Evolutionary conservation across 1,284 basidiomycete genomes (phyloP).

Genomic region (Termitomyces sp.): DNA sequence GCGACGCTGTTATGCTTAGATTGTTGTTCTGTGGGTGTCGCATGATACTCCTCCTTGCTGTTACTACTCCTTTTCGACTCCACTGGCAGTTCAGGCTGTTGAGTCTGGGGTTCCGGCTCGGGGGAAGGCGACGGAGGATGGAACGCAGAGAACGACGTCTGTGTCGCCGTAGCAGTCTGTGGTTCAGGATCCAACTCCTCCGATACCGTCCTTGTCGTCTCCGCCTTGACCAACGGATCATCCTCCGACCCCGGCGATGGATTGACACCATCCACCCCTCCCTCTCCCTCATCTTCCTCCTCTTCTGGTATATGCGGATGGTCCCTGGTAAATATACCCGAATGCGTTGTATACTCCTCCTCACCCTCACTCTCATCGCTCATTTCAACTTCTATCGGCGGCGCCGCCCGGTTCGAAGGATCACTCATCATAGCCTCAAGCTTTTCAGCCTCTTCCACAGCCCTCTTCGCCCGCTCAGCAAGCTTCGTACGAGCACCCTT

Average conservation of each 20-base stretch:
- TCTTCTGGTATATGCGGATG: slow-evolving; percentile 64
- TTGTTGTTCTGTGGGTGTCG: slow-evolving; percentile 21
- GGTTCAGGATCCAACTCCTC: slow-evolving; percentile 29
- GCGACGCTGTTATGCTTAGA: slow-evolving; percentile 31
- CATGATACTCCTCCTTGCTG: slow-evolving; percentile 15
- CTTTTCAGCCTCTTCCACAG: slow-evolving; percentile 53
- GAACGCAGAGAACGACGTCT: slow-evolving; percentile 35
- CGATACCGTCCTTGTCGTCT: slow-evolving; percentile 21
- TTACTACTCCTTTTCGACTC: slow-evolving; percentile 9
- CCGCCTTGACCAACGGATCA: not conserved
- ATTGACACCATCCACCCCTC: not conserved
- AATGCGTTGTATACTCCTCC: slow-evolving; percentile 34
- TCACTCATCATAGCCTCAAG: slow-evolving; percentile 40
- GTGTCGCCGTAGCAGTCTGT: slow-evolving; percentile 41
- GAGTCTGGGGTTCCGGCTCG: not conserved
- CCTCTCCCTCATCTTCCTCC: slow-evolving; percentile 49
- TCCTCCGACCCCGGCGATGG: not conserved
- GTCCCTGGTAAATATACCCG: slow-evolving; percentile 31
- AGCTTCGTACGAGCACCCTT: slow-evolving; percentile 62
- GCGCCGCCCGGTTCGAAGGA: slow-evolving; percentile 37
- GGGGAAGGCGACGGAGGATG: slow-evolving; percentile 15
- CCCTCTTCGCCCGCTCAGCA: slow-evolving; percentile 67
- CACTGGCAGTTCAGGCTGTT: not conserved
- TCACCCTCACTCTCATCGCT: slow-evolving; percentile 79
- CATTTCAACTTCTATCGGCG: slow-evolving; percentile 70